Base-by-base conservation (phyloP, 139 green algal genomes). In the Volvox reticuliferus region DNA sequence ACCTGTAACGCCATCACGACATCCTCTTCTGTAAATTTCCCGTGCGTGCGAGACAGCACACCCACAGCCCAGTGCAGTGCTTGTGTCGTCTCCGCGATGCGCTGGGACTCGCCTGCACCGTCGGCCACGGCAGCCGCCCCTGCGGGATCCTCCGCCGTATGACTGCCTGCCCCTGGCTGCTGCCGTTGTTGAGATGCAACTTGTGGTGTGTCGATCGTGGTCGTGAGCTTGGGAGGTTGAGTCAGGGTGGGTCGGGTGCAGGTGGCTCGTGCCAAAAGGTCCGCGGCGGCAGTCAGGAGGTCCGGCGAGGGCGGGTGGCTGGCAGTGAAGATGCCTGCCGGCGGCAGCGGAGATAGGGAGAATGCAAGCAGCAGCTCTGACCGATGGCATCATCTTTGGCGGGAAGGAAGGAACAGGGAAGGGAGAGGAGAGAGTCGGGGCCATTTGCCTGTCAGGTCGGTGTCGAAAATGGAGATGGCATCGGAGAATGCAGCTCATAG, bases 251-350 rank as follows among this genome's bases (percentile, higher is more conserved):
- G 68, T 12, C 82, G 73, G 32, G 17, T 67, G 86, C 73, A 90
- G 30, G 86, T 90, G 71, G 86, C 86, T 6, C 21, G 73, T 12
- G 86, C 86, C 30, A 90, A 61, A 13, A 90, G 86, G 26, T 75
- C 37, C 22, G 32, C 73, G 30, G 1, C 5, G 86, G 75, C 73
- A 14, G 37, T 19, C 30, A 78, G 73, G 16, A 85, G 73, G 21
- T 90, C 86, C 5, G 36, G 24, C 3, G 73, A 85, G 86, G 86
- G 73, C 12, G 73, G 73, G 1, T 50, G 69, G 75, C 19, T 36
- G 50, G 86, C 73, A 30, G 44, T 84, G 75, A 90, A 90, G 55
- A 90, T 76, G 86, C 55, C 86, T 90, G 86, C 21, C 65, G 65
- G 65, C 21, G 16, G 65, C 0, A 73, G 73, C 20, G n/a, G 35